Percentiles rank a stretch among this genome's conserved stretches.
Evolutionary conservation across 1,284 basidiomycete genomes (phyloP).

Genomic region (Naganishia cerealis): DNA sequence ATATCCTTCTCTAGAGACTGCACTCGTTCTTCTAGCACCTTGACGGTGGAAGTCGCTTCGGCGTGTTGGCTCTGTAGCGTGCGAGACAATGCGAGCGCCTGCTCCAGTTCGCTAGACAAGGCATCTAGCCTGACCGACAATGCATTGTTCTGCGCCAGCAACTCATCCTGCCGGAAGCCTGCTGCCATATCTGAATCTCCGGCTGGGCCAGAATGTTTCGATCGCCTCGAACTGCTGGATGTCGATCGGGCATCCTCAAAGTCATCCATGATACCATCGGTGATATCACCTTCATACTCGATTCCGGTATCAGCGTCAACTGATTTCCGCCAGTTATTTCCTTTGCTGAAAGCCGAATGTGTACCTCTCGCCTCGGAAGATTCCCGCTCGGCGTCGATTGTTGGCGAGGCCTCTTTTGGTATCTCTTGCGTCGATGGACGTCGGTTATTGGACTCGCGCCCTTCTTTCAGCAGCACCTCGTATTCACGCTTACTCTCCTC

Average conservation of each 20-base stretch:
- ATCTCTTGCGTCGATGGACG: constrained; percentile 45
- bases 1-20: constrained; percentile 56
- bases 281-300: constrained; percentile 45
- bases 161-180: constrained; percentile 37
- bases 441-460: constrained; percentile 48
- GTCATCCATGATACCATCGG: constrained; percentile 30
- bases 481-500: constrained; percentile 58
- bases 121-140: constrained; percentile 69
- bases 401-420: constrained; percentile 36
- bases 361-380: neutral
- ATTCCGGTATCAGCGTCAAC: constrained; percentile 20
- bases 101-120: constrained; percentile 72
- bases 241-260: constrained; percentile 30
- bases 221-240: constrained; percentile 36
- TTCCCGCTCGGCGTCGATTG: constrained; percentile 22
- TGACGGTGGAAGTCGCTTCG: constrained; percentile 75
- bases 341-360: neutral
- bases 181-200: constrained; percentile 15
- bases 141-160: constrained; percentile 61
- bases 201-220: constrained; percentile 10
- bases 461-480: constrained; percentile 43
- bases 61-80: constrained; percentile 75
- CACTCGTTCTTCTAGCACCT: constrained; percentile 65
- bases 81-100: constrained; percentile 71
- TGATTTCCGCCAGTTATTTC: constrained; percentile 3